Evolutionary conservation across 805 yeast species (phyloP).

Genomic region (Ogataea henricii): DNA sequence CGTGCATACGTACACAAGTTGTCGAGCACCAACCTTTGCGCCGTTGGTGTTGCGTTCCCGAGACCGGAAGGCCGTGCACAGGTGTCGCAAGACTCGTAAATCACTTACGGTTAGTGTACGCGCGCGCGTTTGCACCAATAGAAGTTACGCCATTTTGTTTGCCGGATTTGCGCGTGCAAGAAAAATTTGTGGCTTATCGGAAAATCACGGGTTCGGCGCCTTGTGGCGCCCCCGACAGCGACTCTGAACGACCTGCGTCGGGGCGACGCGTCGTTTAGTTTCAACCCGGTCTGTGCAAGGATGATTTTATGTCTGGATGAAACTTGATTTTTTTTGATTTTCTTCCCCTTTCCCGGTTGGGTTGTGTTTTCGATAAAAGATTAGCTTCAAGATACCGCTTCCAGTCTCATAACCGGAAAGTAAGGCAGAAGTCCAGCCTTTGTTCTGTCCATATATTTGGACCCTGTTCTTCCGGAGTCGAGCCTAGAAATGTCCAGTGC

Average conservation of each 20-base stretch:
- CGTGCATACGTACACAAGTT: background rate
- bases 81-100: background rate
- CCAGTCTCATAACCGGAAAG: background rate
- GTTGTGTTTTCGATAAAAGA: conserved; percentile 5
- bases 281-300: background rate
- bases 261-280: background rate
- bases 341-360: conserved; percentile 1
- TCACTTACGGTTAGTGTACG: background rate
- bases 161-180: conserved; percentile 2
- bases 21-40: background rate
- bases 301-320: background rate
- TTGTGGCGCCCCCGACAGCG: background rate
- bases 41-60: background rate
- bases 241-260: background rate
- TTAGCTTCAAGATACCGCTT: background rate
- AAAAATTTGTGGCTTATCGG: too few species aligned
- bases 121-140: conserved; percentile 2
- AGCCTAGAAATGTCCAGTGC: conserved; percentile 34
- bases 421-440: background rate
- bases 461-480: background rate
- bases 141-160: conserved; percentile 1
- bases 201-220: background rate
- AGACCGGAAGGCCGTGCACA: conserved; percentile 1
- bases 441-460: background rate
- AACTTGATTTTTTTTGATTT: background rate